These are phyloP conservation scores for Afroboletus lepidellus DNA, from an alignment of 1,284 basidiomycete genomes.

Conservation along the genomic window DNA sequence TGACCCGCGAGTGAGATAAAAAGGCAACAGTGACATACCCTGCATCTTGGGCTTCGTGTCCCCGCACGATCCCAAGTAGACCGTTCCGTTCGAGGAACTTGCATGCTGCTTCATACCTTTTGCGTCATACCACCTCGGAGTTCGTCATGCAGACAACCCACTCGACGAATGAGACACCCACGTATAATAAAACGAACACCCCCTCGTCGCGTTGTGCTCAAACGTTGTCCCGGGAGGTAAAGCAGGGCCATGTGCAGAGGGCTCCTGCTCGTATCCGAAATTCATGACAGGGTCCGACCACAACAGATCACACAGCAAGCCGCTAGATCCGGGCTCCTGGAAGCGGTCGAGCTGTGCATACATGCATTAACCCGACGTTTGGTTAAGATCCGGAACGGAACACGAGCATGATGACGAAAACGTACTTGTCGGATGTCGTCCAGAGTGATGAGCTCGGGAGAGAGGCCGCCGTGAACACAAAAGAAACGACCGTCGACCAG, in stretches of 20 bases:
- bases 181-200: constrained; percentile 96
- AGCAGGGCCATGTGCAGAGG: constrained; percentile 26
- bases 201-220: constrained; percentile 86
- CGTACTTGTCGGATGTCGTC: constrained; percentile 77
- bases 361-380: constrained; percentile 3
- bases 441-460: constrained; percentile 82
- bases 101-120: constrained; percentile 89
- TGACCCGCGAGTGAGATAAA: constrained; percentile 12
- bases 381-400: not conserved
- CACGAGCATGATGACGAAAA: constrained; percentile 9
- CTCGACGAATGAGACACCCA: constrained; percentile 41
- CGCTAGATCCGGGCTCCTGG: constrained; percentile 90
- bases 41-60: constrained; percentile 97
- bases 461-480: constrained; percentile 96
- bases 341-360: constrained; percentile 78
- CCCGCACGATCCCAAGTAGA: constrained; percentile 91
- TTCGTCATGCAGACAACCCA: constrained; percentile 1
- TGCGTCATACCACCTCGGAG: not conserved
- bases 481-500: constrained; percentile 97
- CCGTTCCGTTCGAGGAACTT: constrained; percentile 92
- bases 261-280: constrained; percentile 61
- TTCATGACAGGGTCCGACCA: constrained; percentile 93
- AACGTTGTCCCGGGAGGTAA: constrained; percentile 54
- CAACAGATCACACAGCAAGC: constrained; percentile 91
- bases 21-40: constrained; percentile 52